phyloP scores from a whole-genome alignment of 108 stramenopile genomes.

The Stephanodiscus triporus region DNA sequence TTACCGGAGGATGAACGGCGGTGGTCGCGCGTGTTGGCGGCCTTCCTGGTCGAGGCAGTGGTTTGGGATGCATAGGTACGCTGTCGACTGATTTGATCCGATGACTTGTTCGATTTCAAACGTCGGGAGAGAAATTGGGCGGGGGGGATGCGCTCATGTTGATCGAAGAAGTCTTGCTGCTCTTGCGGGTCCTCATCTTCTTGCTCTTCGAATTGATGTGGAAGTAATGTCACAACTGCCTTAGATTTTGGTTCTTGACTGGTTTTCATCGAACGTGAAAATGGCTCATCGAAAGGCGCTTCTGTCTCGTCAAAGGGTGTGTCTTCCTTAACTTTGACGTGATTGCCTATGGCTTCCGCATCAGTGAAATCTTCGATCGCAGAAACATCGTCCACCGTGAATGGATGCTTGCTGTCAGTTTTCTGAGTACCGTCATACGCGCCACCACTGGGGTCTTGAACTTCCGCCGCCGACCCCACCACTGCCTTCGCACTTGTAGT shows the following conservation, averaged over 20 bases:
- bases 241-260: neutral
- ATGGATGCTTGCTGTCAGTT: neutral
- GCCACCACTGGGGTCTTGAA: neutral
- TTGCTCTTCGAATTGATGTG: neutral
- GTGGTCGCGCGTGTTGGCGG: slow-evolving; percentile 9
- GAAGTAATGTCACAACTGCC: neutral
- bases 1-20: neutral
- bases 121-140: slow-evolving; percentile 1
- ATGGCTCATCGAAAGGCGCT: slow-evolving; percentile 14
- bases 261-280: neutral
- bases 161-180: slow-evolving; percentile 8
- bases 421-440: neutral
- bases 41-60: slow-evolving; percentile 43
- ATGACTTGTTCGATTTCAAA: slow-evolving; percentile 26
- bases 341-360: neutral
- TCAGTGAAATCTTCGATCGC: slow-evolving; percentile 8
- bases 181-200: neutral
- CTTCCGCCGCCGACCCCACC: neutral
- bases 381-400: slow-evolving; percentile 3
- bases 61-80: slow-evolving; percentile 37
- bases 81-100: slow-evolving; percentile 18
- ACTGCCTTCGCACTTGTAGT: neutral
- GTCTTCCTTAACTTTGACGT: slow-evolving; percentile 30
- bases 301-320: slow-evolving; percentile 49
- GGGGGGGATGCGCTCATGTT: neutral